phyloP scores from a whole-genome alignment of 495 filamentous ascomycete species.

The Penicillium paradoxum region DNA sequence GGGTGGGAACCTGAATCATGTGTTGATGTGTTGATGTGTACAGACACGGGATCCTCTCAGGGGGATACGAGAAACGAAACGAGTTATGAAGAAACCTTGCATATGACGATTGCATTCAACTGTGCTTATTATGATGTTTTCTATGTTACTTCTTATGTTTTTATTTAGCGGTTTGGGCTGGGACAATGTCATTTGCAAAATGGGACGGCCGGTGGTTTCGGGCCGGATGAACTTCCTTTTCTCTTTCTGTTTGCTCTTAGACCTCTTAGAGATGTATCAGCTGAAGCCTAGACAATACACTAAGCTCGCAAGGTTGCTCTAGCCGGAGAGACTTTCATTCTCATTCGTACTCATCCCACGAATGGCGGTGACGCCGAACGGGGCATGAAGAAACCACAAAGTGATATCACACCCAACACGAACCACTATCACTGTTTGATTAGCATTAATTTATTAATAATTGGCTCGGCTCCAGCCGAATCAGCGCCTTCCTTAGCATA shows the following conservation, averaged over 20 bases:
- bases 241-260: background rate
- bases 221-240: constrained; percentile 1
- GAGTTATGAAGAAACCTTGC: constrained; percentile 8
- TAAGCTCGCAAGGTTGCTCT: constrained; percentile 7
- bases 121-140: constrained; percentile 1
- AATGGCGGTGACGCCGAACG: constrained; percentile 20
- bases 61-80: constrained; percentile 8
- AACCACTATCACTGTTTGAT: background rate
- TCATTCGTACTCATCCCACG: constrained; percentile 9
- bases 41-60: background rate
- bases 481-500: background rate
- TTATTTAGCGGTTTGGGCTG: background rate
- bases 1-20: constrained; percentile 2
- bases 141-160: constrained; percentile 2
- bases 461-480: background rate
- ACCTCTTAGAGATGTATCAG: background rate
- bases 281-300: background rate
- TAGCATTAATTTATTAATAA: background rate
- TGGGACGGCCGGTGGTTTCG: background rate
- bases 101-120: constrained; percentile 4
- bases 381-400: constrained; percentile 14
- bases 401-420: background rate
- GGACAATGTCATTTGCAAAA: background rate
- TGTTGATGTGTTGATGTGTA: constrained; percentile 3
- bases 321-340: background rate